Percentiles rank a stretch among this genome's conserved stretches.
Evolutionary conservation across 208 protist species (phyloP).

Genomic region (Leishmania tarentolae): DNA sequence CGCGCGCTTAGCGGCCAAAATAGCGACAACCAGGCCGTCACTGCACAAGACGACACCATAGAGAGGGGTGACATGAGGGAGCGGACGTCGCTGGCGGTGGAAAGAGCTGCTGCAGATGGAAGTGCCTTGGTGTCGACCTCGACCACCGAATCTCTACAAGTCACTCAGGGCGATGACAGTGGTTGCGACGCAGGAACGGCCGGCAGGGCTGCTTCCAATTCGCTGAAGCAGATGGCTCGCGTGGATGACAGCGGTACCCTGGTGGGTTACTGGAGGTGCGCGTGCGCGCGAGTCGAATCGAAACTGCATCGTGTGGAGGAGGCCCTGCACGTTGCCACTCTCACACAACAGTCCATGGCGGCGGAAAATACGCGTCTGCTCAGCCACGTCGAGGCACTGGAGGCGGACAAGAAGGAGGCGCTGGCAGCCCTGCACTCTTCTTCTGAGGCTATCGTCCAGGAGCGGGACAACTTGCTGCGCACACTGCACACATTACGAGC

Average conservation of each 20-base stretch:
- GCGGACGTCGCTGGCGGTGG: neutral
- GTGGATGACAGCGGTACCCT: neutral
- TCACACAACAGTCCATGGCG: constrained; percentile 43
- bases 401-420: constrained; percentile 16
- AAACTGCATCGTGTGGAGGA: constrained; percentile 37
- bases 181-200: neutral
- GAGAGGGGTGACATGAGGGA: neutral
- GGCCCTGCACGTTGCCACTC: constrained; percentile 36
- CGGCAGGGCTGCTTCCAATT: neutral
- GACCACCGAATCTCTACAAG: neutral
- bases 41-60: neutral
- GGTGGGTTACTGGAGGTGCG: constrained; percentile 36
- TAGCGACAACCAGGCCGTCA: neutral
- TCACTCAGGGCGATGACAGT: neutral
- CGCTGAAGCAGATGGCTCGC: neutral
- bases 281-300: constrained; percentile 22
- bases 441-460: constrained; percentile 26
- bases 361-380: constrained; percentile 70
- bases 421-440: constrained; percentile 10
- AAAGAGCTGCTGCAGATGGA: neutral
- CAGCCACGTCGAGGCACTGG: constrained; percentile 29
- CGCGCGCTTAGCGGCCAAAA: neutral
- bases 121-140: constrained; percentile 17
- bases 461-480: constrained; percentile 76
- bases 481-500: constrained; percentile 71